Conservation (phyloP, 2,329 filamentous ascomycete genomes). For the Chrysoporthe cubensis region DNA sequence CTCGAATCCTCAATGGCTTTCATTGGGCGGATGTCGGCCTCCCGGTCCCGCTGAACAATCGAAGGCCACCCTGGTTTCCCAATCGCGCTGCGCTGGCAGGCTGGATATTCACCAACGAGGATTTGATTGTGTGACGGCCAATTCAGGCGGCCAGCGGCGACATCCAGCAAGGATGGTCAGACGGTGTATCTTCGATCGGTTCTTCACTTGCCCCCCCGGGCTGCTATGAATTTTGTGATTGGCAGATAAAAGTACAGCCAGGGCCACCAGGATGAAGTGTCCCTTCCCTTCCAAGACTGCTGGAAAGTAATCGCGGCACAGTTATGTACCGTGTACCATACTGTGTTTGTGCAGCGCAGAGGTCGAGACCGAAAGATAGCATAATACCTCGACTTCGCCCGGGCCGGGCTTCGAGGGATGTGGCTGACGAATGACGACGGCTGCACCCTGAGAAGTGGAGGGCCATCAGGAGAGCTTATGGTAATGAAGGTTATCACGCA, state of each 20-base stretch:
- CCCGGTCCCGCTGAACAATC: slow-evolving; percentile 16
- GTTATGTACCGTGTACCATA: slow-evolving; percentile 14
- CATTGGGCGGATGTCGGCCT: slow-evolving; percentile 9
- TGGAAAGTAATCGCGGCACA: slow-evolving; percentile 13
- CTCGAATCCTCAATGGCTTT: background rate
- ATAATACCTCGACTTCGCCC: background rate
- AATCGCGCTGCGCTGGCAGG: slow-evolving; percentile 1
- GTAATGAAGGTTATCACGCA: slow-evolving; percentile 14
- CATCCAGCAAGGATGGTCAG: slow-evolving; percentile 4
- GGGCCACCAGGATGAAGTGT: slow-evolving; percentile 14
- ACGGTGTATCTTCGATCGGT: background rate
- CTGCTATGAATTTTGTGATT: slow-evolving; percentile 27
- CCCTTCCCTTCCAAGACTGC: slow-evolving; percentile 3
- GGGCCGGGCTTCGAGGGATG: slow-evolving; percentile 9
- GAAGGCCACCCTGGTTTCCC: slow-evolving; percentile 6
- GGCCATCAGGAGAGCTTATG: background rate
- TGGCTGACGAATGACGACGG: slow-evolving; percentile 26
- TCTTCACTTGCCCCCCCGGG: slow-evolving; percentile 10
- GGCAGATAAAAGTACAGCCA: slow-evolving; percentile 22
- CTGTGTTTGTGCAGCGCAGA: slow-evolving; percentile 25
- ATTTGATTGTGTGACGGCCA: slow-evolving; percentile 17
- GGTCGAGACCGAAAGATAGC: slow-evolving; percentile 15
- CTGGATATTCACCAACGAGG: background rate
- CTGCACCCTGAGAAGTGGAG: background rate
- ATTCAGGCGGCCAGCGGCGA: slow-evolving; percentile 11